Evolutionary conservation across 208 protist genomes (phyloP), one percentile per base, ranked within the genome.

Genomic region (Leishmania braziliensis): DNA sequence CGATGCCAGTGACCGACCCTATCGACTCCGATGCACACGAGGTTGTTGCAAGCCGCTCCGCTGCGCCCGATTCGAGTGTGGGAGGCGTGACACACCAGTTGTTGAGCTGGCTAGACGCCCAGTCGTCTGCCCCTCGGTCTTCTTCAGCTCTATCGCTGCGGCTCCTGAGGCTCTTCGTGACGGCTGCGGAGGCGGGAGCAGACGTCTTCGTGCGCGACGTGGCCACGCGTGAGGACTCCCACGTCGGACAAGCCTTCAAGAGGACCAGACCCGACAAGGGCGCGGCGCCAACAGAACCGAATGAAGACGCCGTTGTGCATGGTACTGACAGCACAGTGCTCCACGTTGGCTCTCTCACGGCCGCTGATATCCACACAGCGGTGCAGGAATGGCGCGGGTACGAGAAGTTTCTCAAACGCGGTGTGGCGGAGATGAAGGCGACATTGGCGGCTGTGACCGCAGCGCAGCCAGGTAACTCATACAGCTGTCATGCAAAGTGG

Each of bases 401-500:
- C 68, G 82, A 84, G 58, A 75, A 73, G n/a, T 74, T 84, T 23
- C 81, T 96, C 26, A 53, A 60, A 8, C 33, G 76, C 9, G 79
- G 84, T 51, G 78, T 78, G 36, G 56, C 46, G 10, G 60, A 88
- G 36, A 85, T 90, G 77, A 53, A 50, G 20, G 50, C 73, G 2
- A 84, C 87, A 16, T 74, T 93, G n/a, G 75, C 73, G 56, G 71
- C 81, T 5, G 56, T 93, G 26, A 91, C 89, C 43, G 78, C 86
- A 1, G 50, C 73, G 36, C 63, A 77, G 53, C 63, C 90, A 54
- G 76, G 77, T 1, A 83, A 76, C 10, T 79, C 78, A 16, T 80
- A 90, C 53, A 80, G 83, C 71, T 88, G 80, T 56, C 91, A 91
- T 70, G 85, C 89, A 33, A 96, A 94, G 80, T 89, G 83, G 86